Percentiles rank a stretch among this genome's conserved stretches.
phyloP scores from a whole-genome alignment of 2,329 filamentous ascomycete species.

The Aspergillus ochraceoroseus region DNA sequence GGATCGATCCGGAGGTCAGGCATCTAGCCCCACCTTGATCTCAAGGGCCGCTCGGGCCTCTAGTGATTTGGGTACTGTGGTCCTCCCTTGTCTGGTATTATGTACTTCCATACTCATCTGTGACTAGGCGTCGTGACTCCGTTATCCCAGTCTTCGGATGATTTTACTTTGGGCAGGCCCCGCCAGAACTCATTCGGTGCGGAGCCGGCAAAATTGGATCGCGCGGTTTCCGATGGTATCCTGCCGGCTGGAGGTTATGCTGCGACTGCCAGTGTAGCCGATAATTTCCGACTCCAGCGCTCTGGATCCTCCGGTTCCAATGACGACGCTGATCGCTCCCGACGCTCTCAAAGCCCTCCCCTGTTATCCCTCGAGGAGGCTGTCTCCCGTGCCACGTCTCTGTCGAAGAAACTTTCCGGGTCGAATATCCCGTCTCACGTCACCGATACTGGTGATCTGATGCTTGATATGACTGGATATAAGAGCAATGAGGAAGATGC shows the following conservation, averaged over 20 bases:
- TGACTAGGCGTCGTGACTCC: constrained; percentile 38
- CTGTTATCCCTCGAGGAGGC: constrained; percentile 68
- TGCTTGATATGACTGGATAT: constrained; percentile 97
- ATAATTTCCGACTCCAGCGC: constrained; percentile 10
- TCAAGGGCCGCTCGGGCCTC: constrained; percentile 37
- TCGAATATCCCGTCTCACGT: constrained; percentile 91
- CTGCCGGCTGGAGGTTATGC: constrained; percentile 43
- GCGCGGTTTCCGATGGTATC: constrained; percentile 53
- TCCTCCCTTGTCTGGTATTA: neutral
- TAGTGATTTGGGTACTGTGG: constrained; percentile 44
- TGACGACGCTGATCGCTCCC: constrained; percentile 20
- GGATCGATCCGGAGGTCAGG: constrained; percentile 28
- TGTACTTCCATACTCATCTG: constrained; percentile 9
- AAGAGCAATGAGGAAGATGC: constrained; percentile 92
- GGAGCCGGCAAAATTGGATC: constrained; percentile 43
- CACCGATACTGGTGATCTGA: constrained; percentile 88
- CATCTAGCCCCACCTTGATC: constrained; percentile 27
- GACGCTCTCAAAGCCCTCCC: constrained; percentile 69
- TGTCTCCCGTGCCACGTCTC: constrained; percentile 71
- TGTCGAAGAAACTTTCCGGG: constrained; percentile 80
- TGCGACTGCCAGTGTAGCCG: constrained; percentile 16
- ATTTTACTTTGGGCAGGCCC: constrained; percentile 25
- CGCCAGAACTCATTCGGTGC: constrained; percentile 29
- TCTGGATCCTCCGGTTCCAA: constrained; percentile 8
- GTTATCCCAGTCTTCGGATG: constrained; percentile 39